Conservation (phyloP, 2,329 filamentous ascomycete species). For the Penicillium sp. region DNA sequence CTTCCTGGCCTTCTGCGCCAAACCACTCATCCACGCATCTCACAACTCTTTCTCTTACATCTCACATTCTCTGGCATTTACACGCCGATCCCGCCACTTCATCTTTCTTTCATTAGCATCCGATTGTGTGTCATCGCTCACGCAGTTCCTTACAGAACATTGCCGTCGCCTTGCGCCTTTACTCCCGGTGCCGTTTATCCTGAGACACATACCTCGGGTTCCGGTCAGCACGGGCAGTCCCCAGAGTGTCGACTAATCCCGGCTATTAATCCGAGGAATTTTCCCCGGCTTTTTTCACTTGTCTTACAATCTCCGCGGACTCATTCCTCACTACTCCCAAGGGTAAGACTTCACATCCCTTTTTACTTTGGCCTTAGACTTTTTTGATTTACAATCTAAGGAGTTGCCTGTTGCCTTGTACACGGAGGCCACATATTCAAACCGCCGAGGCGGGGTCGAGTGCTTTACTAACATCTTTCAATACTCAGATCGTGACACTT, state of each 20-base stretch:
- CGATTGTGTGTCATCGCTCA: constrained; percentile 7
- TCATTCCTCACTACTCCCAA: constrained; percentile 1
- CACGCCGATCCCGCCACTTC: constrained; percentile 1
- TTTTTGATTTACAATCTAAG: constrained; percentile 4
- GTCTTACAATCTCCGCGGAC: neutral
- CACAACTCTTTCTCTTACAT: neutral
- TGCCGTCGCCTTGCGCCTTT: neutral
- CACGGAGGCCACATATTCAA: constrained; percentile 8
- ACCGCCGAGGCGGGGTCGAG: constrained; percentile 10
- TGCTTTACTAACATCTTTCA: constrained; percentile 2
- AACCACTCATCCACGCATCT: neutral
- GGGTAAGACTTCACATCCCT: constrained; percentile 15
- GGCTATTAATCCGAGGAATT: constrained; percentile 1
- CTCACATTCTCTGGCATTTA: constrained; percentile 3
- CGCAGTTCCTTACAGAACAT: constrained; percentile 6
- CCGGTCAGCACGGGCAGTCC: constrained; percentile 15
- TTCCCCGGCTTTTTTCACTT: constrained; percentile 4
- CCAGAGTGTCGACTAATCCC: constrained; percentile 21
- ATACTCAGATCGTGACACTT: constrained; percentile 2
- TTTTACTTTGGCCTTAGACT: neutral
- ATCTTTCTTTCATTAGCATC: neutral
- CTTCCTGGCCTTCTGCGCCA: neutral
- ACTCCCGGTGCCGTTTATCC: neutral
- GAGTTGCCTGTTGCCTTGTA: constrained; percentile 14
- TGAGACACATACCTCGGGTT: constrained; percentile 8